These are phyloP conservation scores for Xylaria cubensis DNA, from an alignment of 495 filamentous ascomycete species.

Conservation along the genomic window DNA sequence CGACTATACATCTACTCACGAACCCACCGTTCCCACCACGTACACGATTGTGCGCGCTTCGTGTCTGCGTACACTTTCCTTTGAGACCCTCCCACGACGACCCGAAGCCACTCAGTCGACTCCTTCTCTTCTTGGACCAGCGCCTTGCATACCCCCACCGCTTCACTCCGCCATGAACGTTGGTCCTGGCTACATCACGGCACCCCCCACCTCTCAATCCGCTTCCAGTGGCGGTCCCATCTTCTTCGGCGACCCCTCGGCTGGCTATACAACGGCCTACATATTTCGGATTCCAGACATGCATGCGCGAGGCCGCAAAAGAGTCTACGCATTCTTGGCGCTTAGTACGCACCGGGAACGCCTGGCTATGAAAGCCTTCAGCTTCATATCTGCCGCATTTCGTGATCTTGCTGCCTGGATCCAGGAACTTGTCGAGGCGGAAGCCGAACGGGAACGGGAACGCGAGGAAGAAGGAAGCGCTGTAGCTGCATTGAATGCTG, in stretches of 20 bases:
- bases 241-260: constrained; percentile 81
- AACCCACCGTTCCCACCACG: constrained; percentile 74
- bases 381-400: constrained; percentile 76
- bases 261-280: constrained; percentile 91
- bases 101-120: constrained; percentile 42
- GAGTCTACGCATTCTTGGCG: constrained; percentile 88
- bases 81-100: constrained; percentile 80
- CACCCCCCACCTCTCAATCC: constrained; percentile 43
- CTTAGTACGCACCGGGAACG: constrained; percentile 74
- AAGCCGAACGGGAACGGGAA: constrained; percentile 67
- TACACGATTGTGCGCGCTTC: constrained; percentile 86
- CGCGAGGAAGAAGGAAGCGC: constrained; percentile 42
- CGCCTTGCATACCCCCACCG: constrained; percentile 27
- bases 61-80: constrained; percentile 84
- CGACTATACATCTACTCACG: constrained; percentile 85
- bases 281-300: constrained; percentile 90
- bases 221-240: constrained; percentile 70
- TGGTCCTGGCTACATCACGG: constrained; percentile 41
- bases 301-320: constrained; percentile 82
- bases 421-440: constrained; percentile 62
- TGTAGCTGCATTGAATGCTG: constrained; percentile 44
- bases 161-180: constrained; percentile 44
- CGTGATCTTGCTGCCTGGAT: constrained; percentile 79
- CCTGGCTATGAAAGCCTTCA: constrained; percentile 75
- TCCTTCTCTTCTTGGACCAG: constrained; percentile 31